Evolutionary conservation across 768 basidiomycete species (phyloP).

Genomic region (Agaricus blazei): DNA sequence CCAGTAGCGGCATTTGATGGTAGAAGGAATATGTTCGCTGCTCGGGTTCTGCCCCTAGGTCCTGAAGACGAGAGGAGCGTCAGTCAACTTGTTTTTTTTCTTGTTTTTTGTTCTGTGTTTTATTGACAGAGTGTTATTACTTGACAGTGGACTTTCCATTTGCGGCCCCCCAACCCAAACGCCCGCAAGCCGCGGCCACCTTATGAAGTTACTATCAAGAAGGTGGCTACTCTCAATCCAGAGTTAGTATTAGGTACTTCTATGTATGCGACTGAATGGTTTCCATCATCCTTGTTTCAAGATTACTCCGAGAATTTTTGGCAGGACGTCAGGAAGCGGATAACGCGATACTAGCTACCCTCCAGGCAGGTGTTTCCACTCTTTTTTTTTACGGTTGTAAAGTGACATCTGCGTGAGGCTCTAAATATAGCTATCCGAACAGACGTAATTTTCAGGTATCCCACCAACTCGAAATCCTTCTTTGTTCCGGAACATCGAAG

Average conservation of each 20-base stretch:
- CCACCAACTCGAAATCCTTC: conserved; percentile 75
- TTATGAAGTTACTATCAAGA: conserved; percentile 60
- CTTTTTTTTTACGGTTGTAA: background rate
- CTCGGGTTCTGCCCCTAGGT: conserved; percentile 57
- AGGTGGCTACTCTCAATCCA: conserved; percentile 44
- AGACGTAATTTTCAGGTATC: conserved; percentile 65
- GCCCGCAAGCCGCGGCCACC: conserved; percentile 44
- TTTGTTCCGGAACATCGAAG: conserved; percentile 58
- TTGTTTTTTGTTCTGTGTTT: no score
- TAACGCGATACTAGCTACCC: conserved; percentile 55
- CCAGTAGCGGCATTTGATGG: conserved; percentile 76
- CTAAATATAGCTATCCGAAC: conserved; percentile 79
- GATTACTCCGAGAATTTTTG: conserved; percentile 60
- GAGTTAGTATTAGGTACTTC: conserved; percentile 16
- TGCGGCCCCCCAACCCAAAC: conserved; percentile 46
- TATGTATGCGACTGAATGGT: background rate
- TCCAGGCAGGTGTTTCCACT: conserved; percentile 42
- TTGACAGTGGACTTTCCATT: conserved; percentile 38
- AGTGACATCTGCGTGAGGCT: conserved; percentile 36
- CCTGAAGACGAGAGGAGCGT: conserved; percentile 48
- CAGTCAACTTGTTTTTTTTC: background rate
- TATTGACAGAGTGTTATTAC: background rate
- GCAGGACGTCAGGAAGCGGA: conserved; percentile 62
- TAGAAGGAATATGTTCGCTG: conserved; percentile 68
- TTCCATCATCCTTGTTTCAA: conserved; percentile 20